Conservation (phyloP, 352 stramenopile species). For the Phytophthora sojae region DNA sequence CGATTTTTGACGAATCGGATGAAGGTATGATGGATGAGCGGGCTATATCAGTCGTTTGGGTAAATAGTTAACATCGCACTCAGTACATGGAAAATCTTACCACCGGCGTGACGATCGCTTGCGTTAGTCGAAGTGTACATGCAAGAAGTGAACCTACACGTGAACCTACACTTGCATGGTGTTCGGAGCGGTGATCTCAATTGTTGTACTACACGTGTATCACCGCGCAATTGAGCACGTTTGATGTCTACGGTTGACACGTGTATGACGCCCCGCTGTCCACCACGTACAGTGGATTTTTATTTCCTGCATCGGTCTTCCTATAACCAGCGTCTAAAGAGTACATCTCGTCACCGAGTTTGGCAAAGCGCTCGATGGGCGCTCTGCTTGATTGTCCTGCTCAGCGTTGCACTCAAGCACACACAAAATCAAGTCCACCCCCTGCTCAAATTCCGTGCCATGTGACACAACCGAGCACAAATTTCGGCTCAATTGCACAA, state of each 20-base stretch:
- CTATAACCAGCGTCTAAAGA: not conserved
- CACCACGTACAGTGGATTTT: not conserved
- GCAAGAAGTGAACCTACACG: not conserved
- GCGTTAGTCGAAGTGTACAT: not conserved
- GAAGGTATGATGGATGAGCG: not conserved
- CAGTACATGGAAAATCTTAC: not conserved
- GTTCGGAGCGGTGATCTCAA: too few species aligned
- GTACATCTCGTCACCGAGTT: too few species aligned
- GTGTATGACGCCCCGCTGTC: not conserved
- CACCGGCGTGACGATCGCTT: not conserved
- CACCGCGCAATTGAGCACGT: not conserved
- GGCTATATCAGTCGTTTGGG: not conserved
- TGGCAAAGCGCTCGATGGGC: not conserved
- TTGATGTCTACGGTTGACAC: not conserved
- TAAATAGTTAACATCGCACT: not conserved
- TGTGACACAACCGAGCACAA: slow-evolving; percentile 23
- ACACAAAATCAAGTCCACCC: not conserved
- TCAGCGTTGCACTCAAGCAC: not conserved
- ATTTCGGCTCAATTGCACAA: not conserved
- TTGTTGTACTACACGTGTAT: too few species aligned
- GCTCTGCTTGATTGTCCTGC: not conserved
- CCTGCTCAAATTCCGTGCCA: slow-evolving; percentile 2
- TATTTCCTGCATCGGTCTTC: not conserved
- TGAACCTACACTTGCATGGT: too few species aligned
- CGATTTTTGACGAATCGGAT: slow-evolving; percentile 18